Percentiles rank a stretch among this genome's conserved stretches.
Conservation (phyloP, 495 filamentous ascomycete genomes). For the Evernia prunastri region DNA sequence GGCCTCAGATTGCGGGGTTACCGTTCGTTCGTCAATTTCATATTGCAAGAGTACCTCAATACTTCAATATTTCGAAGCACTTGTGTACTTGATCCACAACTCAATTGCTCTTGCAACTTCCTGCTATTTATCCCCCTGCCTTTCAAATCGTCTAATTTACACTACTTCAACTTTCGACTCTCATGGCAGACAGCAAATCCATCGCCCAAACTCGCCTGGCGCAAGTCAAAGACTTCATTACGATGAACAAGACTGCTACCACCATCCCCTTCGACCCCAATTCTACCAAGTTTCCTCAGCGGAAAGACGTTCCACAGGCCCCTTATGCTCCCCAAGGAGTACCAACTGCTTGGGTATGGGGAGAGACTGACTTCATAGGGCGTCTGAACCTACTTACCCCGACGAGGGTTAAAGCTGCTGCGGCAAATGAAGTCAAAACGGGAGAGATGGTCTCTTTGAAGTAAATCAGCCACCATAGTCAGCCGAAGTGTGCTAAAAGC, state of each 20-base stretch:
- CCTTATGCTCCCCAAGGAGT: constrained; percentile 36
- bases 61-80: no score
- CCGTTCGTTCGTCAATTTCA: no score
- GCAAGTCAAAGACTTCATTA: constrained; percentile 39
- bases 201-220: constrained; percentile 31
- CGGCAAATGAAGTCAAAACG: constrained; percentile 44
- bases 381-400: constrained; percentile 55
- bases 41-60: no score
- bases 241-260: constrained; percentile 37
- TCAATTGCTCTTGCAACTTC: no score
- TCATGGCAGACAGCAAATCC: constrained; percentile 14
- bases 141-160: no score
- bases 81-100: no score
- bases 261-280: constrained; percentile 51
- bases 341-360: constrained; percentile 58
- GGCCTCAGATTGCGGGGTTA: no score
- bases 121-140: background rate
- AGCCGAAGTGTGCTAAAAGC: background rate
- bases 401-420: constrained; percentile 43
- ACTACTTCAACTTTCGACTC: background rate
- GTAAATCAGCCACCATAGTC: constrained; percentile 26
- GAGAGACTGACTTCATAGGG: constrained; percentile 47
- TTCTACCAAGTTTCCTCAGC: constrained; percentile 43
- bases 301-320: constrained; percentile 47
- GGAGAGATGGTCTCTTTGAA: constrained; percentile 48